A percentile compares a stretch with the other conserved stretches of the same genome.
phyloP scores from a whole-genome alignment of 148 eudicot genomes.

The Euryodendron excelsum region DNA sequence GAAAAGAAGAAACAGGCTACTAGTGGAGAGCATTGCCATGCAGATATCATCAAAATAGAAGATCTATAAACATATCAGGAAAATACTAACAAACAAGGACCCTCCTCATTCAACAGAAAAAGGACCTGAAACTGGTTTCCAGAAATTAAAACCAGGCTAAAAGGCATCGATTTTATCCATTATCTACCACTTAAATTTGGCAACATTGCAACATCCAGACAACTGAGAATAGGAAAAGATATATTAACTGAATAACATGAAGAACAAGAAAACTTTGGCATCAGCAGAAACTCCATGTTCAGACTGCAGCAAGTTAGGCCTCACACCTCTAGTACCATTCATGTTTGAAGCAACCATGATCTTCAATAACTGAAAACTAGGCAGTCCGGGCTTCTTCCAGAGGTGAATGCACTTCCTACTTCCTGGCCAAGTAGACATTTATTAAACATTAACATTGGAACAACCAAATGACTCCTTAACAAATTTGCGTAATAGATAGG shows the following conservation, averaged over 20 bases:
- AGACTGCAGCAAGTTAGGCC: background rate
- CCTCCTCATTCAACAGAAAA: no score
- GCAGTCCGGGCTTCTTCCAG: background rate
- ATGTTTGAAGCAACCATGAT: background rate
- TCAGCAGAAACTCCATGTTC: background rate
- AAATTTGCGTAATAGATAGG: background rate
- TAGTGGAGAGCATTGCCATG: no score
- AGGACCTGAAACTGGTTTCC: background rate
- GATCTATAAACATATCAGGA: no score
- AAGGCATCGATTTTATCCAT: background rate
- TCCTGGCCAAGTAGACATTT: conserved; percentile 13
- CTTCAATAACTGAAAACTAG: background rate
- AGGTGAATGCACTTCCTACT: background rate
- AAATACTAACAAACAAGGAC: no score
- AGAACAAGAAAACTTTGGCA: background rate
- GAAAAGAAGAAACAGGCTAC: no score
- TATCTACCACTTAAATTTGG: background rate
- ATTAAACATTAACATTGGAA: background rate
- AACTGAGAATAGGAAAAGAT: background rate
- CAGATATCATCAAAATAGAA: no score
- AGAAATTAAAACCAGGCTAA: background rate
- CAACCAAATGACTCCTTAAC: background rate
- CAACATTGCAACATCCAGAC: background rate
- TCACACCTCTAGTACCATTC: background rate
- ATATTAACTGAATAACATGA: background rate